phyloP scores from a whole-genome alignment of 2,329 filamentous ascomycete genomes.

The Fonsecaea pugnacius region DNA sequence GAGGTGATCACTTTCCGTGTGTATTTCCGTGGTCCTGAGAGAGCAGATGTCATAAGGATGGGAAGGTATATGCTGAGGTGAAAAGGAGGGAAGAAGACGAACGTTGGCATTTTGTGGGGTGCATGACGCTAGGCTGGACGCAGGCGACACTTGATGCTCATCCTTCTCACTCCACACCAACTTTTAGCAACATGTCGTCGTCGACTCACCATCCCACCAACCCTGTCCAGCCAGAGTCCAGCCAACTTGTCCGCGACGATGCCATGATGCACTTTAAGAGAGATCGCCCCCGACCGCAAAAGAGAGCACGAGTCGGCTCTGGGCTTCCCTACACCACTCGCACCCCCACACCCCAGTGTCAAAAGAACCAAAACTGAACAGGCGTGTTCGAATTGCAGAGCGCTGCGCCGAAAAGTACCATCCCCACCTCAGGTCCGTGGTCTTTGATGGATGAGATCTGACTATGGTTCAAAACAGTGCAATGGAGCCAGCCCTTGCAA shows the following conservation, averaged over 20 bases:
- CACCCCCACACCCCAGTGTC: constrained; percentile 5
- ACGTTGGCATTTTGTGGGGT: constrained; percentile 3
- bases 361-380: constrained; percentile 27
- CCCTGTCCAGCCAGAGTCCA: neutral
- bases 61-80: neutral
- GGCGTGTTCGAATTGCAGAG: constrained; percentile 24
- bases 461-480: constrained; percentile 2
- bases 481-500: constrained; percentile 24
- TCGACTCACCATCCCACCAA: neutral
- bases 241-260: neutral
- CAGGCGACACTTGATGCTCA: neutral
- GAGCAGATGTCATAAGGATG: neutral
- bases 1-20: neutral
- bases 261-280: constrained; percentile 22
- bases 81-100: constrained; percentile 6
- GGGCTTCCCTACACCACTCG: neutral
- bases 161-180: constrained; percentile 5
- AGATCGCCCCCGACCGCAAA: constrained; percentile 23
- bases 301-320: constrained; percentile 9
- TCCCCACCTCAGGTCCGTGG: neutral
- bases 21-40: neutral
- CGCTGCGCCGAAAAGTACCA: constrained; percentile 22
- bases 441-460: neutral
- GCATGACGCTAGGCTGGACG: neutral
- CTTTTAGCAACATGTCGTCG: constrained; percentile 3